Base-by-base conservation (phyloP, 768 basidiomycete species). In the Hypsizygus marmoreus region DNA sequence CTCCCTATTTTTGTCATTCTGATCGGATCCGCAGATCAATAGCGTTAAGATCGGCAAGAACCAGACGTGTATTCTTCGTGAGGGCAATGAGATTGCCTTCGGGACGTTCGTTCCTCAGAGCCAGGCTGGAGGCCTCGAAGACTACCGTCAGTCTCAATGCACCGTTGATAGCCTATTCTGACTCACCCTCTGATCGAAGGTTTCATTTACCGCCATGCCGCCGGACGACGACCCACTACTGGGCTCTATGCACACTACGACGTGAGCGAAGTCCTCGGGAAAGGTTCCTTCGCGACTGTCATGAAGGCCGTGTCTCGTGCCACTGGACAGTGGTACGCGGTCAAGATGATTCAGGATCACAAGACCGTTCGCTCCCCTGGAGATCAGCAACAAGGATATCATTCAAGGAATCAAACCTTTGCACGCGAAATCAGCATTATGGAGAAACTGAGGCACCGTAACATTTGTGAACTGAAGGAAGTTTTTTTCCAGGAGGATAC, bases 211-310 rank as follows among this genome's bases (percentile, higher is more conserved):
- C 80, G 87, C 8, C 81, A 85, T 52, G 72, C 76, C 9, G 82
- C 84, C 5, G 68, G 61, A 22, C 74, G 77, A 0, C 66, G 69
- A 11, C 70, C 77, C 0, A 66, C 65, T 16, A 72, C 71, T 4
- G 84, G 83, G 3, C 64, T 91, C 8, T 80, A 84, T 58, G 77
- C 77, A 1, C 68, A 72, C 43, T 91, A 91, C 61, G 87, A 89
- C 51, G 58, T 89, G 29, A 71, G 74, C 24, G 63, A 71, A 40
- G 85, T 89, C 63, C 79, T 97, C 3, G 95, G 95, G 42, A 86
- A 85, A 55, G 95, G 95, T 7, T 84, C 91, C 2, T 98, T 97
- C 61, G 95, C 93, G 4, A 86, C 86, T 8, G 95, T 97, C 14
- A 79, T 85, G 71, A 89, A 87, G 62, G 93, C 90, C 1, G 72